Conservation (phyloP, 192 early-diverging fungal species). For the Coemansia furcata region DNA sequence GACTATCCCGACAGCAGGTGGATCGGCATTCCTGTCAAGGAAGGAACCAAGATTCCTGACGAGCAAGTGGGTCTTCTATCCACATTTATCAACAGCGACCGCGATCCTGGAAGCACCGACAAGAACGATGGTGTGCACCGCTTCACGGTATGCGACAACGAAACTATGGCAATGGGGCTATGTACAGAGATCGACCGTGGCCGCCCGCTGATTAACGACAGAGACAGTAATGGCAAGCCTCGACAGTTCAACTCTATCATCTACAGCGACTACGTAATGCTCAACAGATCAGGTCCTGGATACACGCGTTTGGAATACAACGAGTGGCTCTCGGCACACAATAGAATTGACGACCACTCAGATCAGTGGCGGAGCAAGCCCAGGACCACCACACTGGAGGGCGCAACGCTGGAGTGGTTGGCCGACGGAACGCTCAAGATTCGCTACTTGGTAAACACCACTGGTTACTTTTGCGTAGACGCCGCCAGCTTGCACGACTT, state of each 20-base stretch:
- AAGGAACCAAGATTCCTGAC: conserved; percentile 35
- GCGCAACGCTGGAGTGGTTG: conserved; percentile 44
- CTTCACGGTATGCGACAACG: conserved; percentile 53
- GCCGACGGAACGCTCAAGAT: conserved; percentile 40
- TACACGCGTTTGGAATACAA: conserved; percentile 39
- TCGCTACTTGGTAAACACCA: conserved; percentile 65
- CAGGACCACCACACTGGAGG: conserved; percentile 24
- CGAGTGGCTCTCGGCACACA: conserved; percentile 21
- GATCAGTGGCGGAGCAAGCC: conserved; percentile 29
- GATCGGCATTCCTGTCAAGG: conserved; percentile 43
- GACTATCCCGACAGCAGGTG: conserved; percentile 44
- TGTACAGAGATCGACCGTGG: conserved; percentile 56
- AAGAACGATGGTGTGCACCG: conserved; percentile 17
- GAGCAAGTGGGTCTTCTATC: conserved; percentile 22
- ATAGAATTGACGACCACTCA: conserved; percentile 27
- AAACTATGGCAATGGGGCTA: conserved; percentile 54
- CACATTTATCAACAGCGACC: conserved; percentile 15
- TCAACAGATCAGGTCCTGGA: conserved; percentile 34
- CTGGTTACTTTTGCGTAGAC: conserved; percentile 85
- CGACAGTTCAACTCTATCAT: conserved; percentile 35
- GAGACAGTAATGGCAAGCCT: conserved; percentile 31
- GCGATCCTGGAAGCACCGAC: neutral
- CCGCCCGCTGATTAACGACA: conserved; percentile 58
- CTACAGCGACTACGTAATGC: conserved; percentile 48
- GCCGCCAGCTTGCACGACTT: conserved; percentile 47